Conservation (phyloP, 2,329 filamentous ascomycete species). For the Penicillium sp. region DNA sequence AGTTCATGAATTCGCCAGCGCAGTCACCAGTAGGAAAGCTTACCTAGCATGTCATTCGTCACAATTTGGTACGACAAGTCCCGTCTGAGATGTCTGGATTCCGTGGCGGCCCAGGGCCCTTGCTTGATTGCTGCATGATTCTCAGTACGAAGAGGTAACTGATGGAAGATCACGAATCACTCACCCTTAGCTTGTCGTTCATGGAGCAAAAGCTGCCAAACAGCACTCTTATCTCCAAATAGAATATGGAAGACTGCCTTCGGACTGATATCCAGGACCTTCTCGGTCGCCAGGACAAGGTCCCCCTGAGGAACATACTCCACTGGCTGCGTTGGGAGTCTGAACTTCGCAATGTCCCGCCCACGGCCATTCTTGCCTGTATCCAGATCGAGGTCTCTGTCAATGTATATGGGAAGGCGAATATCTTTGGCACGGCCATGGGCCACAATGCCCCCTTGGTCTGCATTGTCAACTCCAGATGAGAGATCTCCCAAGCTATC, state of each 20-base stretch:
- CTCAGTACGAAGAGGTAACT: slow-evolving; percentile 14
- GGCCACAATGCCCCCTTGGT: slow-evolving; percentile 35
- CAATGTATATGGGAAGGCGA: slow-evolving; percentile 57
- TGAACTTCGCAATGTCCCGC: slow-evolving; percentile 64
- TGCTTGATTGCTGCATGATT: slow-evolving; percentile 63
- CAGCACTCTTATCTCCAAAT: slow-evolving; percentile 91
- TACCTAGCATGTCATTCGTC: slow-evolving; percentile 61
- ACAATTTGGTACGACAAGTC: slow-evolving; percentile 77
- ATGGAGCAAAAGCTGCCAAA: slow-evolving; percentile 87
- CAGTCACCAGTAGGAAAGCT: slow-evolving; percentile 19
- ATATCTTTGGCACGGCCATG: slow-evolving; percentile 48
- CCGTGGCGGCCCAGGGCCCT: slow-evolving; percentile 72
- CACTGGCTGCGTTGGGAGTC: slow-evolving; percentile 74
- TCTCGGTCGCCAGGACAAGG: slow-evolving; percentile 68
- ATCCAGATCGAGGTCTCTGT: slow-evolving; percentile 55
- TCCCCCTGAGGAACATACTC: slow-evolving; percentile 80
- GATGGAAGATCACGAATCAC: slow-evolving; percentile 5
- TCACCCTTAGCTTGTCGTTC: slow-evolving; percentile 66
- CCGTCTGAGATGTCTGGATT: slow-evolving; percentile 66
- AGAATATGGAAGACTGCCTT: slow-evolving; percentile 95
- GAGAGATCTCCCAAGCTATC: slow-evolving; percentile 90
- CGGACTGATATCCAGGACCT: slow-evolving; percentile 82
- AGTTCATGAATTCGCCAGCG: slow-evolving; percentile 7
- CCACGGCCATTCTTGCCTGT: slow-evolving; percentile 31
- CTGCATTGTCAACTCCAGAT: slow-evolving; percentile 52